Evolutionary conservation across 768 basidiomycete species (phyloP).

Genomic region (Postia placenta): DNA sequence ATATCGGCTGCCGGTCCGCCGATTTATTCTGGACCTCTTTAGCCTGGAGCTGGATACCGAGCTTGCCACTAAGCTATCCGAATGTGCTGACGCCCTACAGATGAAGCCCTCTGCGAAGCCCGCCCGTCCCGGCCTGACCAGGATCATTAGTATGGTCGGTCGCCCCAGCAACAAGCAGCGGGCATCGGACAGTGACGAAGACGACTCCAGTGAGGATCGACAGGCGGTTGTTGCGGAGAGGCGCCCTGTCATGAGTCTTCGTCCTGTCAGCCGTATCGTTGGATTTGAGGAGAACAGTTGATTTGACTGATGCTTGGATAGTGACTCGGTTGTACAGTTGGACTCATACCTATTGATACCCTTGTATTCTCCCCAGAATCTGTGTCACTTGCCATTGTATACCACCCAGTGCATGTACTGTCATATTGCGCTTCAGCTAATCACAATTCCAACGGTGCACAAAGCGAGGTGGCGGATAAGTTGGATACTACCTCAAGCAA

Average conservation of each 20-base stretch:
- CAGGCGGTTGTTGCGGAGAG: conserved; percentile 37
- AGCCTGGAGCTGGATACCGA: conserved; percentile 69
- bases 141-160: conserved; percentile 60
- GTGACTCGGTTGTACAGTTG: too few species aligned
- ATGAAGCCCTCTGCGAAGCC: conserved; percentile 5
- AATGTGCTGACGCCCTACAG: conserved; percentile 41
- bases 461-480: too few species aligned
- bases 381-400: too few species aligned
- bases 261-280: conserved; percentile 51
- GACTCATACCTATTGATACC: too few species aligned
- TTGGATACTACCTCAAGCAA: too few species aligned
- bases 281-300: conserved; percentile 38
- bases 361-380: too few species aligned
- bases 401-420: too few species aligned
- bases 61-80: conserved; percentile 47
- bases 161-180: conserved; percentile 31
- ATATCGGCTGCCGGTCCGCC: conserved; percentile 86
- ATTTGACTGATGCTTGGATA: not conserved
- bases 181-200: conserved; percentile 53
- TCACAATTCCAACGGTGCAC: too few species aligned
- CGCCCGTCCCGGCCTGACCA: conserved; percentile 12
- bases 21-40: conserved; percentile 92
- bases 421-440: too few species aligned
- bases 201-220: conserved; percentile 39
- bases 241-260: conserved; percentile 49